Base-by-base conservation (phyloP, 257 asterid species). In the Ophiorrhiza pumila region DNA sequence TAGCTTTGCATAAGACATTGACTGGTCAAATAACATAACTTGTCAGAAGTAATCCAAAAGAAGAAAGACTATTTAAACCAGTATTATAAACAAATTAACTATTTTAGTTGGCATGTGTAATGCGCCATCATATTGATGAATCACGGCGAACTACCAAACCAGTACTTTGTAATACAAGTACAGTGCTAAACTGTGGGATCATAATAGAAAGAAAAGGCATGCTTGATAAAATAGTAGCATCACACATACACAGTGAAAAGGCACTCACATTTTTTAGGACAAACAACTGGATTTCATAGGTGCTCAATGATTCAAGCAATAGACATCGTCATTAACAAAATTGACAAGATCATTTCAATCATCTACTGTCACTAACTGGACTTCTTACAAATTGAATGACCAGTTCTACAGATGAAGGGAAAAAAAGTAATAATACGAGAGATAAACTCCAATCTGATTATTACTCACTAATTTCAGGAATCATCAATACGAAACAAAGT, bases 1-100 rank as follows among this genome's bases (percentile, higher is more conserved):
- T 73, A 95, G 91, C 96, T 95, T 95, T 41, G 99, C 99, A 62
- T 95, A 92, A 53, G 99, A 95, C 99, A 95, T 95, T 56, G 99
- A 92, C 99, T 95, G 92, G 15, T 71, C 65, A 79, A 79, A 37
- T 65, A 67, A 55, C 50, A 80, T 45, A 65, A 69, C 10, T 56
- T 45, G 76, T 67, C 31, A 69, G 66, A 68, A 74, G 25, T 71
- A 65, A 52, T 58, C 18, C 45, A 58, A 39, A 79, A 39, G 7
- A 39, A 1, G 57, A 73, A 62, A 0, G 45, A 6, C 9, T 56
- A 68, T n/a, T 32, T 22, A 41, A 37, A 17, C 35, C 35, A 37
- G 49, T 57, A 6, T n/a, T 72, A 59, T 25, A 37, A 52, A n/a
- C 17, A 32, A 22, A 35, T 35, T 1, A 34, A 63, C 12, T 73